A percentile compares a stretch with the other conserved stretches of the same genome.
Evolutionary conservation across 257 asterid species (phyloP).

Genomic region (Penstemon barbatus): DNA sequence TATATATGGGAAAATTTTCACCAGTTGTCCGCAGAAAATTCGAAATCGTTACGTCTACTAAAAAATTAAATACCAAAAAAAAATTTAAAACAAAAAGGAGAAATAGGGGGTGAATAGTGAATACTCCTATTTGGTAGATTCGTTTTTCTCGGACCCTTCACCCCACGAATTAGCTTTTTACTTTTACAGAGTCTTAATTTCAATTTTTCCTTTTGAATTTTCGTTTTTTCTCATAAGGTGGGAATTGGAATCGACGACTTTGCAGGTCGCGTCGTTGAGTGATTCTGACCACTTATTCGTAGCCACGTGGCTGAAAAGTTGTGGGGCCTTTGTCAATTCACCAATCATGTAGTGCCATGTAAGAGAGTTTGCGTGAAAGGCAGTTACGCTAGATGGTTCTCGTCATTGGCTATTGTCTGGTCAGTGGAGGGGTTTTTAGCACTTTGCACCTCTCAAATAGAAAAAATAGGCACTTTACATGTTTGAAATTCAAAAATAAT

Average conservation of each 20-base stretch:
- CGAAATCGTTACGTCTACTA: conserved; percentile 33
- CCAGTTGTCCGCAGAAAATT: conserved; percentile 35
- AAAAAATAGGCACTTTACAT: too few relatives aligned
- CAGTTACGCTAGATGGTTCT: too few relatives aligned
- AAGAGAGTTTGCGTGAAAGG: background rate
- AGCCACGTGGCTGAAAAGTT: background rate
- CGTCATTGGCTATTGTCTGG: too few relatives aligned
- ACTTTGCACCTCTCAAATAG: too few relatives aligned
- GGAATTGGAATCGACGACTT: background rate
- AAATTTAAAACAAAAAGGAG: background rate
- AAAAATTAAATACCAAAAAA: background rate
- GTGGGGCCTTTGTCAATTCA: background rate
- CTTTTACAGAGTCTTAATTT: conserved; percentile 28
- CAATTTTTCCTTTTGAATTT: background rate
- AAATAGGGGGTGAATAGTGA: background rate
- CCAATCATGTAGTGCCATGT: background rate
- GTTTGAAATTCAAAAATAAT: too few relatives aligned
- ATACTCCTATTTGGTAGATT: conserved; percentile 13
- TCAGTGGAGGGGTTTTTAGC: too few relatives aligned
- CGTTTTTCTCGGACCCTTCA: conserved; percentile 25
- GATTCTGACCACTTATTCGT: background rate
- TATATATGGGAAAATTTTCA: conserved; percentile 25
- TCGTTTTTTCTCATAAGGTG: background rate
- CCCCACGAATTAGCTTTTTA: conserved; percentile 17
- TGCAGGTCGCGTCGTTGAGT: conserved; percentile 11